A percentile compares a stretch with the other conserved stretches of the same genome.
Conservation (phyloP, 2,329 filamentous ascomycete species). For the Aspergillus transmontanensis region DNA sequence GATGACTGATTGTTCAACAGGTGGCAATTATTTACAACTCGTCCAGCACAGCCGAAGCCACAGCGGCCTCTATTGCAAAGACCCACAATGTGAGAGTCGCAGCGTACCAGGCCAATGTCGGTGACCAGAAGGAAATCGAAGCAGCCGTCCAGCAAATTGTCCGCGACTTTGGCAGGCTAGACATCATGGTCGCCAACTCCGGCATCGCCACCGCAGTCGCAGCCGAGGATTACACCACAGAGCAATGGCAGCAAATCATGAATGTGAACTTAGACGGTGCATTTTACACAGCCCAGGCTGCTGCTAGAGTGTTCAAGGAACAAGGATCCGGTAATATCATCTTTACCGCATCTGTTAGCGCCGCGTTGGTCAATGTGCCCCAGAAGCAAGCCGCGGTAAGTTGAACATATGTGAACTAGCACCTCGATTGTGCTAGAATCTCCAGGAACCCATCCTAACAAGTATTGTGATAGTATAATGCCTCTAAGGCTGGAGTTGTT, state of each 20-base stretch:
- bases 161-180: conserved; percentile 46
- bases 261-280: conserved; percentile 43
- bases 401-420: not conserved
- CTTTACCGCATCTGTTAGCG: conserved; percentile 43
- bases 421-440: not conserved
- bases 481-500: conserved; percentile 39
- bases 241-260: conserved; percentile 45
- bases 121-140: conserved; percentile 33
- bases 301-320: conserved; percentile 39
- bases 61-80: conserved; percentile 30
- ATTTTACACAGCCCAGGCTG: conserved; percentile 43
- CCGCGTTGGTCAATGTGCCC: conserved; percentile 43
- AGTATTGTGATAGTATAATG: conserved; percentile 35
- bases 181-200: conserved; percentile 52
- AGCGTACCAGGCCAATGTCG: conserved; percentile 41
- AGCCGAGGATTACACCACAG: conserved; percentile 42
- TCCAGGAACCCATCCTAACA: accelerated
- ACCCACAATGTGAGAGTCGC: conserved; percentile 29
- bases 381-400: conserved; percentile 41
- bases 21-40: conserved; percentile 39
- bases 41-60: conserved; percentile 24
- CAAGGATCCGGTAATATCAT: conserved; percentile 41
- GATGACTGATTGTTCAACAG: conserved; percentile 11
- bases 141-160: conserved; percentile 35
- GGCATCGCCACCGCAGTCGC: conserved; percentile 35